Evolutionary conservation across 1,284 basidiomycete species (phyloP), one percentile per base, ranked within the genome.

Genomic region (Cronartium ribicola): DNA sequence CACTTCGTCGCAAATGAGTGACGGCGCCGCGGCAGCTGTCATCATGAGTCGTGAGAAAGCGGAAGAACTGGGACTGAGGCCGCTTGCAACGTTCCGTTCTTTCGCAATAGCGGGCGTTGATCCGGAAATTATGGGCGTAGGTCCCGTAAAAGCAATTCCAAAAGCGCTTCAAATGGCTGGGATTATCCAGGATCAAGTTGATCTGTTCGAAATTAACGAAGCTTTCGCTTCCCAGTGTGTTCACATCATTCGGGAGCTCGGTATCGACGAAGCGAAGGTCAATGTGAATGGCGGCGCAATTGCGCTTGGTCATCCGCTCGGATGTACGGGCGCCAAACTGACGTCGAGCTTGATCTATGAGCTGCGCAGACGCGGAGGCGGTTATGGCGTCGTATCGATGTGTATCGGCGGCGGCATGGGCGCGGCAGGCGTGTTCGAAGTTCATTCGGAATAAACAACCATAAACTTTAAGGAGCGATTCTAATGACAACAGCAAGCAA

Each of bases 1-100:
- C 43, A 97, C 94, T 82, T 92, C 94, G 1, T 94, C 90, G 36
- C 94, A 97, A 82, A 88, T 98, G 63, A 94, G 92, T n/a, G 96
- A 99, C 80, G 95, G 95, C 76, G 95, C 95, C 29, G 93, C 94
- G 64, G 94, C 94, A 0, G 94, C 98, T 66, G 83, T 98, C 70
- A 88, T 98, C 74, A 86, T 92, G 46, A 87, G 92, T 76, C 88
- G 95, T 73, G 90, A 89, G 40, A 87, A 89, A 46, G 95, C 95
- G 20, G 89, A 90, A 83, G 89, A 89, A 80, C 88, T 95, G 76
- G 90, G 91, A 57, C 86, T 98, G 48, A 92, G 93, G 62, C 90
- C 98, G 80, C 76, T 95, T 75, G 96, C 92, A 83, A 98, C 98
- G 84, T 98, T 88, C 81, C 88, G 94, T 80, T 86, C 86, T 55